These are phyloP conservation scores for Claviceps pazoutovae DNA, from an alignment of 2,329 filamentous ascomycete species.

Conservation along the genomic window DNA sequence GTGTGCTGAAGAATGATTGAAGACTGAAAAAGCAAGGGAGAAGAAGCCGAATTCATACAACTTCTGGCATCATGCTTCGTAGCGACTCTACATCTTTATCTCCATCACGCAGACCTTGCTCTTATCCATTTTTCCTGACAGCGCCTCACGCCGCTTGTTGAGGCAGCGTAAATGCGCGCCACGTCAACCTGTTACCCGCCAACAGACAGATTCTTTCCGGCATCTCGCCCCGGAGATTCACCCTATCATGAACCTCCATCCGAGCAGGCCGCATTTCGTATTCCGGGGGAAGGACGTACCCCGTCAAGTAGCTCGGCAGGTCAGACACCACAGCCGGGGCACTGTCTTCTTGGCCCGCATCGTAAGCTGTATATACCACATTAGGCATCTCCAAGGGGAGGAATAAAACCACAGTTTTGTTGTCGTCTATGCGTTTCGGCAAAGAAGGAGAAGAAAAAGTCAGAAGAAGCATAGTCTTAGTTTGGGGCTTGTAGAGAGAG, in stretches of 20 bases:
- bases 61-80: background rate
- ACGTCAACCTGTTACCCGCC: slow-evolving; percentile 30
- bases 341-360: slow-evolving; percentile 9
- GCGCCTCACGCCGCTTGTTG: background rate
- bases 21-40: background rate
- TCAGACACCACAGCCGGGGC: slow-evolving; percentile 2
- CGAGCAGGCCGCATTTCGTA: slow-evolving; percentile 23
- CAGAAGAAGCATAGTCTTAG: background rate
- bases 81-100: background rate
- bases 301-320: slow-evolving; percentile 7
- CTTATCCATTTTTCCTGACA: background rate
- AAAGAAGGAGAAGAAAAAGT: background rate
- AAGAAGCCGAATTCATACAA: background rate
- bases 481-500: background rate
- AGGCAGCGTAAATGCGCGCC: slow-evolving; percentile 32
- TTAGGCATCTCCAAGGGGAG: slow-evolving; percentile 24
- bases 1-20: no score
- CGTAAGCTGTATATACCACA: slow-evolving; percentile 24
- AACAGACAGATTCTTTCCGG: slow-evolving; percentile 38
- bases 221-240: slow-evolving; percentile 29
- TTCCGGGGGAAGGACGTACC: slow-evolving; percentile 16
- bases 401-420: slow-evolving; percentile 14
- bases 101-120: background rate
- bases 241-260: slow-evolving; percentile 38
- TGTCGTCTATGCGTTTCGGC: slow-evolving; percentile 9